These are phyloP conservation scores for Juglanconis sp. DNA, from an alignment of 2,329 filamentous ascomycete genomes.

Conservation along the genomic window DNA sequence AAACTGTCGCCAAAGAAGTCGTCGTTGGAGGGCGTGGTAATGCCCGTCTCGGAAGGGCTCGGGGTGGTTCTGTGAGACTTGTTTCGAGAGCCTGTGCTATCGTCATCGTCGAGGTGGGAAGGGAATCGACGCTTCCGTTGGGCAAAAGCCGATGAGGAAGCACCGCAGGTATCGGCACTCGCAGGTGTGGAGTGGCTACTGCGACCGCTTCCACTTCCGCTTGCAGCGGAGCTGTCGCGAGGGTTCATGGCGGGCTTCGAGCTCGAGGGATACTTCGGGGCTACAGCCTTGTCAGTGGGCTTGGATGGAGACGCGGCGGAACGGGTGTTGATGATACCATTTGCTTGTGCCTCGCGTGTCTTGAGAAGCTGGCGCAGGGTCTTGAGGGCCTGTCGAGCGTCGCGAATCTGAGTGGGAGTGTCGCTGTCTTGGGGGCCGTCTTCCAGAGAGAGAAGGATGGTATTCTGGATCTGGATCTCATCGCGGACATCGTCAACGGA, in stretches of 20 bases:
- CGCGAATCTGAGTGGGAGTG: constrained; percentile 26
- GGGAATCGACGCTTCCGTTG: constrained; percentile 13
- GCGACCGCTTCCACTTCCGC: background rate
- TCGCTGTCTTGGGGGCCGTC: constrained; percentile 24
- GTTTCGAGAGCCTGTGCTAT: constrained; percentile 1
- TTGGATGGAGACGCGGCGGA: background rate
- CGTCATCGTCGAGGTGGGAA: constrained; percentile 12
- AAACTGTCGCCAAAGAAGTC: constrained; percentile 15
- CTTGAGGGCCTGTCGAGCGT: constrained; percentile 20
- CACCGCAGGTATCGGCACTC: background rate
- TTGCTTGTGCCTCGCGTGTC: constrained; percentile 8
- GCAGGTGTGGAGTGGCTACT: constrained; percentile 8
- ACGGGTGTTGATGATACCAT: constrained; percentile 1
- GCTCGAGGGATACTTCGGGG: background rate
- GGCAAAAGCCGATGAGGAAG: background rate
- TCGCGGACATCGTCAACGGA: constrained; percentile 31
- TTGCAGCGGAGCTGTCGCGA: background rate
- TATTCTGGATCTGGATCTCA: constrained; percentile 40
- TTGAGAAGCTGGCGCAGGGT: constrained; percentile 30
- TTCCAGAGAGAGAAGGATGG: constrained; percentile 41
- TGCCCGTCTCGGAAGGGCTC: constrained; percentile 13
- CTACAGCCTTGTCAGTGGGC: background rate
- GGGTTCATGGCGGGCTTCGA: background rate
- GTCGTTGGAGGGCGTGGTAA: constrained; percentile 9
- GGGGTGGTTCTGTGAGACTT: constrained; percentile 21